Base-by-base conservation (phyloP, 768 basidiomycete genomes). In the Suillus americanus region DNA sequence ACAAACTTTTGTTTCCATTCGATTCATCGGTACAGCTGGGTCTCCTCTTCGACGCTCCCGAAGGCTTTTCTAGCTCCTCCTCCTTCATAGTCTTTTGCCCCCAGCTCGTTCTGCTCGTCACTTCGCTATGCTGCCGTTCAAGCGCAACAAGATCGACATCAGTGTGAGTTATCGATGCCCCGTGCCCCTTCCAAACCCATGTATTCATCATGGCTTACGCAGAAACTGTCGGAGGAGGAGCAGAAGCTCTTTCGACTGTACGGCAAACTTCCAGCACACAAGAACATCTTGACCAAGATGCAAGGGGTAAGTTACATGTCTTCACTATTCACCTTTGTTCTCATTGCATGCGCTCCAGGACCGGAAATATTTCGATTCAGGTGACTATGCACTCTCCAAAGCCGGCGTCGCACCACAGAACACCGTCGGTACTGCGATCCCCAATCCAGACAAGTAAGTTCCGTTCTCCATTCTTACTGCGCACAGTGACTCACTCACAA, bases 301-400 rank as follows among this genome's bases (percentile, higher is more conserved):
- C 94, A 95, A 79, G 97, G 94, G 89, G 96, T 93, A 53, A 59
- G 83, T 73, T 38, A 3, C 48, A 38, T 20, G 48, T 30, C n/a
- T 3, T 53, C 33, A 35, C 14, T 13, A 23, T 50, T 56, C 35
- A 18, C 41, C 61, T 41, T 46, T 40, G 41, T 35, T n/a, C 63
- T 62, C 54, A 66, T 60, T 66, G 50, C 62, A 46, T 45, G 37
- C 18, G 62, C 28, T 61, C 43, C 70, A 98, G 96, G 97, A 99
- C 74, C 92, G 97, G 72, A 99, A 99, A 79, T 99, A 95, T 81
- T 99, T 99, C 77, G 97, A 99, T 79, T 99, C 97, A 63, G 97
- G 97, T 64, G 97, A 99, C 77, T 99, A 99, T 73, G 96, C 96
- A 37, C 83, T 99, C 69, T 95, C 94, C 60, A 98, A 99, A 78